Percentiles rank a stretch among this genome's conserved stretches.
These are phyloP conservation scores for Penicillium corylophilum DNA, from an alignment of 2,329 filamentous ascomycete genomes.

Conservation along the genomic window DNA sequence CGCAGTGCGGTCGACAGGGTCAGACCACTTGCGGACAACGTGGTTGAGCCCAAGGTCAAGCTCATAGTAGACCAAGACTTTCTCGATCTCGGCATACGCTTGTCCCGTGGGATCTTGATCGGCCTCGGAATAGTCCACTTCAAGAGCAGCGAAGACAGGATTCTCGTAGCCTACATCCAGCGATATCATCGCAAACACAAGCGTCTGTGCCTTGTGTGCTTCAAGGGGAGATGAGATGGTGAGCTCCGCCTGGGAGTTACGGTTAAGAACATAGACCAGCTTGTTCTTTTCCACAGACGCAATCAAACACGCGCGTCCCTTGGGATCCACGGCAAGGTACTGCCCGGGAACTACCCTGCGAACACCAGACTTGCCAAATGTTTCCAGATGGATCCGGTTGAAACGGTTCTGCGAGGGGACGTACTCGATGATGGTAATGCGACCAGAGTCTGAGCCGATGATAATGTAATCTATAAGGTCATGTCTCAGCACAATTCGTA, in stretches of 20 bases:
- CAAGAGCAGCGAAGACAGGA: conserved; percentile 90
- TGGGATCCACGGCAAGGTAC: conserved; percentile 92
- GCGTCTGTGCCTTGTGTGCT: conserved; percentile 86
- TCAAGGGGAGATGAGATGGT: conserved; percentile 97
- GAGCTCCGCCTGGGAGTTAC: conserved; percentile 89
- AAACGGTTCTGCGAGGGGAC: conserved; percentile 82
- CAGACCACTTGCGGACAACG: conserved; percentile 94
- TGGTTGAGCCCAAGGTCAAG: conserved; percentile 95
- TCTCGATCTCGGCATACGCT: conserved; percentile 78
- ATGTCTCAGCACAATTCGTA: conserved; percentile 44
- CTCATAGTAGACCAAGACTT: conserved; percentile 94
- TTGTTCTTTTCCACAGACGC: conserved; percentile 98
- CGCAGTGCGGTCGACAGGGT: conserved; percentile 85
- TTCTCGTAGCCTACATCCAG: conserved; percentile 97
- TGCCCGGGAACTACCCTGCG: conserved; percentile 92
- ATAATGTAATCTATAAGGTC: conserved; percentile 80
- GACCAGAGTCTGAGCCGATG: conserved; percentile 90
- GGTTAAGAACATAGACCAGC: conserved; percentile 96
- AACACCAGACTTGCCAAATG: conserved; percentile 95
- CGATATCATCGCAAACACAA: conserved; percentile 84
- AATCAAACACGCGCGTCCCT: conserved; percentile 90
- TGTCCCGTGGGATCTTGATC: conserved; percentile 88
- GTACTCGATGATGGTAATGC: conserved; percentile 93
- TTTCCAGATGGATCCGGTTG: conserved; percentile 87
- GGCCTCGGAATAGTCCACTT: conserved; percentile 87